Evolutionary conservation across 2,329 filamentous ascomycete genomes (phyloP).

Genomic region (Fusarium nematophilum): DNA sequence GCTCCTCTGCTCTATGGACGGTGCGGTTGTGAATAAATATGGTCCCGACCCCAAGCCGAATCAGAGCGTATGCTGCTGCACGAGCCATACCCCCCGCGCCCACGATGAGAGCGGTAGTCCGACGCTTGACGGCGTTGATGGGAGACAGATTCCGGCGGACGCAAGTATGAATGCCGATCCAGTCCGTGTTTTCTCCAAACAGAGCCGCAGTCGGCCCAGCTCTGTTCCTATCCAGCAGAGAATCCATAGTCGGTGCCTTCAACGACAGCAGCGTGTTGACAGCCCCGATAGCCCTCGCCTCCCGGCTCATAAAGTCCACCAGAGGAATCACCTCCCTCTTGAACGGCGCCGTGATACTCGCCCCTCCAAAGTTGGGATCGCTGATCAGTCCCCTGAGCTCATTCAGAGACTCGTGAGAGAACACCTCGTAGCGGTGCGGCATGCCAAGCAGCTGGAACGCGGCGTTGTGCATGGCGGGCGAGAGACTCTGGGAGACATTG

Average conservation of each 20-base stretch:
- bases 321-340: conserved; percentile 69
- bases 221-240: conserved; percentile 58
- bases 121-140: conserved; percentile 59
- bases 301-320: conserved; percentile 67
- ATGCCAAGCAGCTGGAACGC: conserved; percentile 17
- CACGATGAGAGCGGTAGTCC: conserved; percentile 55
- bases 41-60: conserved; percentile 68
- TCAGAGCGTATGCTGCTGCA: conserved; percentile 69
- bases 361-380: conserved; percentile 67
- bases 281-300: conserved; percentile 72
- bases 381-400: conserved; percentile 1
- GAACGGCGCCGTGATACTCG: conserved; percentile 70
- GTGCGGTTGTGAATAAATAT: conserved; percentile 71
- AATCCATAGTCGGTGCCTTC: conserved; percentile 51
- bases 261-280: conserved; percentile 73
- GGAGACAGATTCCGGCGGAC: conserved; percentile 70
- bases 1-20: conserved; percentile 58
- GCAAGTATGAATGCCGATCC: conserved; percentile 72
- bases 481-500: conserved; percentile 20
- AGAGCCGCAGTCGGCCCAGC: conserved; percentile 66
- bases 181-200: conserved; percentile 75
- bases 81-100: conserved; percentile 55
- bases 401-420: not conserved
- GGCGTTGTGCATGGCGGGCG: conserved; percentile 23
- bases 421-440: conserved; percentile 15